Percentiles rank a stretch among this genome's conserved stretches.
Conservation (phyloP, 1,139 yeast genomes). For the Yarrowia galli region DNA sequence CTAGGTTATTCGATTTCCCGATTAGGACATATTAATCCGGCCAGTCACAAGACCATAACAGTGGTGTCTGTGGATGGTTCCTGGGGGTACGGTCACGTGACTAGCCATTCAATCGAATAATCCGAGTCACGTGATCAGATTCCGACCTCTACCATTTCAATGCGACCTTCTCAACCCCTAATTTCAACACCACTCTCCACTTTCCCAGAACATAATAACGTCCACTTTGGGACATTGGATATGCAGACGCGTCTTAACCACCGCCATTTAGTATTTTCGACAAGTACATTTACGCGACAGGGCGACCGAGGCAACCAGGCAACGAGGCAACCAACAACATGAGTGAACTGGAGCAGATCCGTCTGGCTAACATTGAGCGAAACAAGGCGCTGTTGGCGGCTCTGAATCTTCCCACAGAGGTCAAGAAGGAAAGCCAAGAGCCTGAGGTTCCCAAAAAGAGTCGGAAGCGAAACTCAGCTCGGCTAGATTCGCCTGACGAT, state of each 20-base stretch:
- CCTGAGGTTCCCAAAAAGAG: slow-evolving; percentile 10
- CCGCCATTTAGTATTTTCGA: slow-evolving; percentile 26
- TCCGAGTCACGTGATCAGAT: background rate
- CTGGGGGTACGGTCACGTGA: background rate
- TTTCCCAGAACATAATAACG: background rate
- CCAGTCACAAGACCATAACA: background rate
- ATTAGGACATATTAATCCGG: background rate
- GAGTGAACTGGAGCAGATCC: slow-evolving; percentile 41
- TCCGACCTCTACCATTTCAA: background rate
- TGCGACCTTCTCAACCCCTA: background rate
- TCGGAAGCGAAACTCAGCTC: slow-evolving; percentile 14
- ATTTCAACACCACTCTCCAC: background rate
- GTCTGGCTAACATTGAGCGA: slow-evolving; percentile 46
- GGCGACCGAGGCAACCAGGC: background rate
- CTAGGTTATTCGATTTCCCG: slow-evolving; percentile 1
- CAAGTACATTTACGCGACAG: background rate
- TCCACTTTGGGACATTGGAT: slow-evolving; percentile 2
- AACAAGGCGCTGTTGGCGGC: slow-evolving; percentile 43
- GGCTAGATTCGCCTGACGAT: slow-evolving; percentile 43
- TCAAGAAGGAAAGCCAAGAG: background rate
- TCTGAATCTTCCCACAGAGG: slow-evolving; percentile 41
- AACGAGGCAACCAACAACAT: background rate
- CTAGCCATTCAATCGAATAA: background rate
- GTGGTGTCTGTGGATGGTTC: background rate
- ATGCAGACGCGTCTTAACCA: slow-evolving; percentile 31